Evolutionary conservation across 1,284 basidiomycete genomes (phyloP).

Genomic region (Trametes pubescens): DNA sequence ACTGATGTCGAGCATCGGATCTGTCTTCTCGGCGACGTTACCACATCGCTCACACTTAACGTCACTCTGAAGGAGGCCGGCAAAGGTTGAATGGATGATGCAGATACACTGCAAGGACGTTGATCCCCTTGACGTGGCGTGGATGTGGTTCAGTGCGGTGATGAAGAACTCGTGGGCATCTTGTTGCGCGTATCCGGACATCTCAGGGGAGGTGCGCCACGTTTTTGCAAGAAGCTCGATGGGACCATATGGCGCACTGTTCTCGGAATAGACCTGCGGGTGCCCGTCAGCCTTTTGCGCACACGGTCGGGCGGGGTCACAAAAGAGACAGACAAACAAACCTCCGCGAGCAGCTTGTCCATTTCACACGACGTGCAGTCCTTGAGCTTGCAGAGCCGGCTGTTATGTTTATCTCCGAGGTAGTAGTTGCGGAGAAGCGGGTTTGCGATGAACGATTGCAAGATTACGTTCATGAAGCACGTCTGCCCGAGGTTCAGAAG

Average conservation of each 20-base stretch:
- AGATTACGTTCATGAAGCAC: constrained; percentile 93
- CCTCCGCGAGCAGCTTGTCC: constrained; percentile 91
- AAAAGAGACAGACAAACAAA: constrained; percentile 39
- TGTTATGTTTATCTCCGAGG: constrained; percentile 86
- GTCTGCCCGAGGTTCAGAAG: constrained; percentile 94
- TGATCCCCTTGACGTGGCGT: constrained; percentile 76
- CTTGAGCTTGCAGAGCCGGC: constrained; percentile 69
- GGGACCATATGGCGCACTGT: constrained; percentile 81
- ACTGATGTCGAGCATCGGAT: constrained; percentile 93
- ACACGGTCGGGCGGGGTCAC: not conserved
- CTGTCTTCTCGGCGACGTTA: constrained; percentile 80
- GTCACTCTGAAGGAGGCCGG: constrained; percentile 88
- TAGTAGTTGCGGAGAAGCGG: constrained; percentile 92
- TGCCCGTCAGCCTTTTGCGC: constrained; percentile 7
- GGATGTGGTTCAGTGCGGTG: constrained; percentile 83
- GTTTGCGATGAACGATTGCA: constrained; percentile 95
- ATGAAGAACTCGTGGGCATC: constrained; percentile 95
- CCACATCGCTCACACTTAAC: constrained; percentile 87
- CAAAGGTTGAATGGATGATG: constrained; percentile 92
- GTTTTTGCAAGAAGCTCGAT: constrained; percentile 86
- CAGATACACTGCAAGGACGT: constrained; percentile 87
- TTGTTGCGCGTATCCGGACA: constrained; percentile 93
- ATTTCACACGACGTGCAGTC: constrained; percentile 95
- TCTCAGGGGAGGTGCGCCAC: constrained; percentile 86
- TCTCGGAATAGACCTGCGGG: constrained; percentile 74